Evolutionary conservation across 768 basidiomycete genomes (phyloP).

Genomic region (Termitomyces sp.): DNA sequence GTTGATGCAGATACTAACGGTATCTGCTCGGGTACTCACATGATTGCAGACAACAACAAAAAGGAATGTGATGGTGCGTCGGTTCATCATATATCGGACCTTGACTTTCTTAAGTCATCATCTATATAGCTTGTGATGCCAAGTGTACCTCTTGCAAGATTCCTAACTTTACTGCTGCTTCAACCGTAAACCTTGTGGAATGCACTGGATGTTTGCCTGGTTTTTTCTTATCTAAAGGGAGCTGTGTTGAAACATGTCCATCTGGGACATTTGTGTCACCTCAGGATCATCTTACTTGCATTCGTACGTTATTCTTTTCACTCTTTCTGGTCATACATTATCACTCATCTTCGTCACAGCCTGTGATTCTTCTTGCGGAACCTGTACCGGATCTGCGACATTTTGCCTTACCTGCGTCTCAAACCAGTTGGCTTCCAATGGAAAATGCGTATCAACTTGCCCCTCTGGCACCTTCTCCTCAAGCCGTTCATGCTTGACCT

Average conservation of each 20-base stretch:
- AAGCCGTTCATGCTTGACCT: conserved; percentile 59
- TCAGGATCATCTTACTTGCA: conserved; percentile 69
- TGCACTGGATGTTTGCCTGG: conserved; percentile 81
- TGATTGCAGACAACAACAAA: conserved; percentile 78
- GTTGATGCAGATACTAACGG: conserved; percentile 61
- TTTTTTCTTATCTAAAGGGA: conserved; percentile 62
- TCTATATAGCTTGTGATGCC: conserved; percentile 57
- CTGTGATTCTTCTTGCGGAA: conserved; percentile 53
- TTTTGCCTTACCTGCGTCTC: conserved; percentile 73
- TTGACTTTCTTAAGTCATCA: neutral
- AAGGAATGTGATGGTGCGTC: conserved; percentile 71
- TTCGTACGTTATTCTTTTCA: conserved; percentile 40
- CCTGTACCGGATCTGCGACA: conserved; percentile 60
- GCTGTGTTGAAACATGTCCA: conserved; percentile 69
- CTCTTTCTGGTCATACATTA: neutral
- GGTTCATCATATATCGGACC: neutral
- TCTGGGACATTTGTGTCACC: conserved; percentile 67
- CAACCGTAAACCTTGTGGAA: conserved; percentile 58
- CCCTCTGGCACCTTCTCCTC: conserved; percentile 66
- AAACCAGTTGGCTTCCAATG: conserved; percentile 60
- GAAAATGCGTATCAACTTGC: conserved; percentile 69
- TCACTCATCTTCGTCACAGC: conserved; percentile 18
- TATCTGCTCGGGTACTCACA: conserved; percentile 58
- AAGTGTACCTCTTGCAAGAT: conserved; percentile 78
- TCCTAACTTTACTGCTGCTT: conserved; percentile 62